A percentile compares a stretch with the other conserved stretches of the same genome.
Evolutionary conservation across 1,284 basidiomycete species (phyloP).

Genomic region (Takashimella tepidaria): DNA sequence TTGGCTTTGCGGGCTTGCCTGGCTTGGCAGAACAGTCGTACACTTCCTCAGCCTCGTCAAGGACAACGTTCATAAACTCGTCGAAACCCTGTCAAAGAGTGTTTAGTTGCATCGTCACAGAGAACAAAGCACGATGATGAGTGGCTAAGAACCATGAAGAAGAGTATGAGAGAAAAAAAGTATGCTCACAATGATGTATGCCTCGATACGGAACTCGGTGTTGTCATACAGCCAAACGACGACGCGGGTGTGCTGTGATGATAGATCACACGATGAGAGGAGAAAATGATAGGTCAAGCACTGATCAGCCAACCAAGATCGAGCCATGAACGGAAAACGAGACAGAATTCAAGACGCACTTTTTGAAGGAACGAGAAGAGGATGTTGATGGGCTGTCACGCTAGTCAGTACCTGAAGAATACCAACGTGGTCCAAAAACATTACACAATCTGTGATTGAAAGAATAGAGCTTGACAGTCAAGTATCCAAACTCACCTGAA

Average conservation of each 20-base stretch:
- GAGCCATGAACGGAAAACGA: neutral
- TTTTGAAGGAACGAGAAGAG: slow-evolving; percentile 97
- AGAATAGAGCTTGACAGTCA: too few relatives aligned
- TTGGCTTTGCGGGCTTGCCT: slow-evolving; percentile 64
- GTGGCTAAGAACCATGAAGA: too few relatives aligned
- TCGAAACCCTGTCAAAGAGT: slow-evolving; percentile 75
- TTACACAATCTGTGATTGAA: too few relatives aligned
- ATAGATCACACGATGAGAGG: neutral
- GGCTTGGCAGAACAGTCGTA: slow-evolving; percentile 83
- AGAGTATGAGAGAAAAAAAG: slow-evolving; percentile 11
- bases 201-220: slow-evolving; percentile 93
- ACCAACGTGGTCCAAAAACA: too few relatives aligned
- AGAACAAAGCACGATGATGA: neutral
- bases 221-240: slow-evolving; percentile 98
- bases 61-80: slow-evolving; percentile 98
- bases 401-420: neutral
- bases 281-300: too few relatives aligned
- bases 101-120: neutral
- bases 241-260: slow-evolving; percentile 69
- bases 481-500: slow-evolving; percentile 67
- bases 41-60: slow-evolving; percentile 93
- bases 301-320: too few relatives aligned
- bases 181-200: slow-evolving; percentile 75
- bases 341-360: slow-evolving; percentile 22
- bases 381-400: slow-evolving; percentile 67